Base-by-base conservation (phyloP, 345 rosid genomes). In the Toxicodendron radicans region DNA sequence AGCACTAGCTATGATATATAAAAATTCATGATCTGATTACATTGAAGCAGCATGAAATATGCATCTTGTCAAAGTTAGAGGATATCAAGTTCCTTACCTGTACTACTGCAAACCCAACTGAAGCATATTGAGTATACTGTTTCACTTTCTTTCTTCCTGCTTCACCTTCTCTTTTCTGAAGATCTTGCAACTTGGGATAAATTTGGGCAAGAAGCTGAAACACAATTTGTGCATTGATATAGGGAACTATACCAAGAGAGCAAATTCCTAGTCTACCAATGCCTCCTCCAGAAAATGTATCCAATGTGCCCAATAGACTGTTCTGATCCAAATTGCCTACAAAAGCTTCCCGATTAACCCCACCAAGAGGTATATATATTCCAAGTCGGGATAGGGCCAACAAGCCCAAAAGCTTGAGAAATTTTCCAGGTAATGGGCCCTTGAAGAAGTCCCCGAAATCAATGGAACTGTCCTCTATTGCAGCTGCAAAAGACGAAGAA, bases 151-250 rank as follows among this genome's bases (percentile, higher is more conserved):
- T 95, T 61, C 99, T 91, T 65, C 99, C 99, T 0, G 98, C 97
- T 88, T 95, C 98, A 18, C 99, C 99, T 90, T 95, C 99, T 89
- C 86, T 86, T 80, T 95, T 95, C 87, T 93, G 99, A 76, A 95
- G 98, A 78, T 95, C 98, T 89, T 93, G 99, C 84, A 95, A 76
- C 84, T 95, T 95, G n/a, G 99, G 99, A 82, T 93, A 85, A 51
- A 95, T 78, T 84, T 93, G 98, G 64, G 98, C 90, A 76, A 95
- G 95, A 85, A 95, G 99, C 86, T 95, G 99, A 80, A 95, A 93
- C 77, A 95, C 98, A 64, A 95, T 95, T 77, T 88, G 94, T 0
- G 99, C 98, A 57, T 95, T 95, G 80, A 95, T 95, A 61, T 93
- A 95, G 10, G 98, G 99, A 68, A 95, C 98, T 77, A 95, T 95